Evolutionary conservation across 768 basidiomycete species (phyloP), one percentile per base, ranked within the genome.

Genomic region (Tulasnella sp.): DNA sequence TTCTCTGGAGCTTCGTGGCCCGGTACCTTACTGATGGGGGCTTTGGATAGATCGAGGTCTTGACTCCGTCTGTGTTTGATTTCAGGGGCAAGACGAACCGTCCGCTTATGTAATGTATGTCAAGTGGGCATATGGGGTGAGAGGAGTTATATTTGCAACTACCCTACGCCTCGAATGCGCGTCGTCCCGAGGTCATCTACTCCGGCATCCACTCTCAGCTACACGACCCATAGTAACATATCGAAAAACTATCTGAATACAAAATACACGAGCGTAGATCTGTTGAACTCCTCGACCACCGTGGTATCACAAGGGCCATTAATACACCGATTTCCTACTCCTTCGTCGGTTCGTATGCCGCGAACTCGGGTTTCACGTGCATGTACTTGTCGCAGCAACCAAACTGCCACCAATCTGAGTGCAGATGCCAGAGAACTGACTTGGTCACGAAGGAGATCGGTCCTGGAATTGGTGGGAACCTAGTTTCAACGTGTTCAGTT

Each of bases 391-490:
- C 67, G 69, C 67, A 69, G 38, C 34, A 34, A 29, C 75, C 75
- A 70, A 76, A 76, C 34, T 17, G 38, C 75, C 75, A 76, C n/a
- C 69, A 38, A 31, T 76, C 75, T 14, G 64, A 68, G 75, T 76
- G 37, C 14, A 76, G 9, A 67, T 69, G 67, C 64, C 67, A 76
- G 31, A 68, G 58, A 42, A 70, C 22, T 19, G 71, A 15, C 75
- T 36, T 68, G 40, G 64, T 17, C 6, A 76, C 40, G 36, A 68
- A 76, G 19, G 67, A 29, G 7, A 76, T 42, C 15, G 75, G 75
- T 14, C 40, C 75, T 0, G 75, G 75, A 25, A 40, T 40, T 38
- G 69, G 58, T 14, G 38, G 36, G 15, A 36, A 37, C 39, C 42
- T 54, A 11, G 22, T 39, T 39, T 71, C 15, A 31, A 34, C 17